Evolutionary conservation across 1,139 yeast species (phyloP).

Genomic region (Candida neerlandica): DNA sequence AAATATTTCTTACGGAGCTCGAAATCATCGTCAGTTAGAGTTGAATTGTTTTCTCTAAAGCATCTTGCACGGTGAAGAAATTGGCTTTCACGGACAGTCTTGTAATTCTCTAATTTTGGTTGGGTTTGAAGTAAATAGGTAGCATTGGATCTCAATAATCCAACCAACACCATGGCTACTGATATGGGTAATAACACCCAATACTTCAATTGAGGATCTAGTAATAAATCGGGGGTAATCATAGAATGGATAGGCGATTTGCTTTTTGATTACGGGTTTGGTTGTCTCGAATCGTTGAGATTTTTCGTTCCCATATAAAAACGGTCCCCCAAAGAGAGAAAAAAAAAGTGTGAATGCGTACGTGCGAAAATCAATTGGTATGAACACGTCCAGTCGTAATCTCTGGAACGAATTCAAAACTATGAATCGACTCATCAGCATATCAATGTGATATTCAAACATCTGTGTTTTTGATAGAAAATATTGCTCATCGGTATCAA

Average conservation of each 20-base stretch:
- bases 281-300: too few relatives aligned
- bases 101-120: slow-evolving; percentile 56
- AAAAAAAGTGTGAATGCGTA: too few relatives aligned
- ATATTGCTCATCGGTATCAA: too few relatives aligned
- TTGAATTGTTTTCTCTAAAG: slow-evolving; percentile 51
- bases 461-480: too few relatives aligned
- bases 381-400: too few relatives aligned
- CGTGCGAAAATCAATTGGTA: too few relatives aligned
- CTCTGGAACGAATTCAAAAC: too few relatives aligned
- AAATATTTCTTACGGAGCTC: slow-evolving; percentile 47
- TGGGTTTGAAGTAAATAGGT: slow-evolving; percentile 60
- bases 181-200: slow-evolving; percentile 95
- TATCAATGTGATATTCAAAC: too few relatives aligned
- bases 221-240: slow-evolving; percentile 38
- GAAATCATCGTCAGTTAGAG: slow-evolving; percentile 51
- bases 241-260: slow-evolving; percentile 3
- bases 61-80: slow-evolving; percentile 57
- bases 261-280: neutral
- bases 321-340: too few relatives aligned
- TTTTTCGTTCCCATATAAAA: too few relatives aligned
- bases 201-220: slow-evolving; percentile 80
- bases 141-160: slow-evolving; percentile 72
- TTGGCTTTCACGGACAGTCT: slow-evolving; percentile 62
- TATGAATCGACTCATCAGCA: too few relatives aligned
- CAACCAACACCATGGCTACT: slow-evolving; percentile 88